Base-by-base conservation (phyloP, 805 yeast genomes). In the Priceomyces melissophilus region DNA sequence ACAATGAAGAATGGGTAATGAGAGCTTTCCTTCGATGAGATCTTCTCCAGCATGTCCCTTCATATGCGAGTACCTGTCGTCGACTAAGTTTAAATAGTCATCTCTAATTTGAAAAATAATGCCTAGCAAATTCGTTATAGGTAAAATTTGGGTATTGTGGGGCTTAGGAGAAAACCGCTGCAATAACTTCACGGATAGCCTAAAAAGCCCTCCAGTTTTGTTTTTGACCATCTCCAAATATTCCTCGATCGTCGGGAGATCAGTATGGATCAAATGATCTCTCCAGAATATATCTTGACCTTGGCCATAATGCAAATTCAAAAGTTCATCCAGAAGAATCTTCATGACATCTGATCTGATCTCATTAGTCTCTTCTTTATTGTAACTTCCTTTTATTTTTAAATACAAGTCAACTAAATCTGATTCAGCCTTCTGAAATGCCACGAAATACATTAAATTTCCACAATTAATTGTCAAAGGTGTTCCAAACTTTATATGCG, bases 211-310 rank as follows among this genome's bases (percentile, higher is more conserved):
- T 1, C 96, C 96, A 0, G 97, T 90, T 39, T 67, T 90, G 55
- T 87, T 82, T 74, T 77, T 76, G 7, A 85, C 95, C 96, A 91
- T 90, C 30, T 71, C 72, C 27, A 81, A 58, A 54, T 90, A 90
- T 53, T 86, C 60, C 29, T 58, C 57, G 32, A 60, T 53, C 1
- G 49, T 26, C 2, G 72, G 72, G 14, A 60, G 41, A 8, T 43
- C 40, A 20, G 37, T 28, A 3, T 32, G 34, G 5, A 27, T 29
- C 23, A 60, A 46, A 40, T 49, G 45, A 42, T 88, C 96, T 46
- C 97, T 70, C 96, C 97, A 90, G 59, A 81, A 84, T 14, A 90
- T 72, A 52, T 90, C 98, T 44, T 84, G 61, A 0, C 96, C 95
- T 66, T 90, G 98, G 4, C 98, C 98, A 35, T 84, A 72, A 57